Conservation (phyloP, 2,329 filamentous ascomycete genomes). For the Arthrobotrys entomopaga region DNA sequence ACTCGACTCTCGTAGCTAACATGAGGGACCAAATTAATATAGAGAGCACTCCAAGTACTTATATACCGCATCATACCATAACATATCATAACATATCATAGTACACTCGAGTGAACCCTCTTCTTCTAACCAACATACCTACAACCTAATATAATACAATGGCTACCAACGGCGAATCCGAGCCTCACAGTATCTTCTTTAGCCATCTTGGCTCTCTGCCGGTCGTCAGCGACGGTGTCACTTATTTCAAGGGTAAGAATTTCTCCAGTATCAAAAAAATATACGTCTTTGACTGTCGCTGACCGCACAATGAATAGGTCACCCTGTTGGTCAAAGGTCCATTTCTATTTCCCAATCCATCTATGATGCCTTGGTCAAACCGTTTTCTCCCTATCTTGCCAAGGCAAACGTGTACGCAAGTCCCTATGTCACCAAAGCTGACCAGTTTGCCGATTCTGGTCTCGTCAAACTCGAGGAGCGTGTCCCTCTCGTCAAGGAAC, state of each 20-base stretch:
- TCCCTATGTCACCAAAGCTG: conserved; percentile 85
- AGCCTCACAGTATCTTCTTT: conserved; percentile 44
- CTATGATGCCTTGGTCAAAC: conserved; percentile 80
- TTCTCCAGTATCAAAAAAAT: background rate
- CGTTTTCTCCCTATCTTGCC: conserved; percentile 79
- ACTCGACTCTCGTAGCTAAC: background rate
- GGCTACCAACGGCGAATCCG: conserved; percentile 49
- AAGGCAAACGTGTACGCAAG: conserved; percentile 83
- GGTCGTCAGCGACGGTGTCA: conserved; percentile 51
- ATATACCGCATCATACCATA: too few relatives aligned
- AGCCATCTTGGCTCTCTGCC: conserved; percentile 47
- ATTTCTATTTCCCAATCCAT: conserved; percentile 78
- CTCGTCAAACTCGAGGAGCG: conserved; percentile 74
- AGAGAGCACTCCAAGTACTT: too few relatives aligned
- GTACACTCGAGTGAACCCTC: background rate
- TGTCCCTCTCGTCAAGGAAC: conserved; percentile 79
- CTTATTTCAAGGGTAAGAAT: conserved; percentile 51
- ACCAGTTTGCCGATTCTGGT: conserved; percentile 78
- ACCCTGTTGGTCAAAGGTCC: conserved; percentile 84
- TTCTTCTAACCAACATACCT: background rate
- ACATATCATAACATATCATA: too few relatives aligned
- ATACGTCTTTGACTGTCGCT: background rate
- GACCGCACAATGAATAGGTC: conserved; percentile 60
- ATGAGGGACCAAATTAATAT: background rate
- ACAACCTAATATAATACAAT: conserved; percentile 10